Evolutionary conservation across 2,329 filamentous ascomycete species (phyloP).

Genomic region (Fusarium setosum): DNA sequence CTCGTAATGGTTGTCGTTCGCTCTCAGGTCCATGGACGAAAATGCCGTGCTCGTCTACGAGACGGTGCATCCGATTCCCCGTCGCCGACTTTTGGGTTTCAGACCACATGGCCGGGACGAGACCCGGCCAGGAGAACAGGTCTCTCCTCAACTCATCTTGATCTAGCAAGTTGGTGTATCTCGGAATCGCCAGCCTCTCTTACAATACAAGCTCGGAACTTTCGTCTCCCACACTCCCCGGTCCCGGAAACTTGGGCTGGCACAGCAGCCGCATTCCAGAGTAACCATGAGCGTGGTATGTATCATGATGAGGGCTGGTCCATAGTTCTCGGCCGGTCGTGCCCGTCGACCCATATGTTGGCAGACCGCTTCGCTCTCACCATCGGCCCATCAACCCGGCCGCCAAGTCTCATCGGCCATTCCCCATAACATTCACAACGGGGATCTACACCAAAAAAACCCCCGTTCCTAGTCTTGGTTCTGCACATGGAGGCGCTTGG

Average conservation of each 20-base stretch:
- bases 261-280: constrained; percentile 20
- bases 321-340: constrained; percentile 20
- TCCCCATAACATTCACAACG: constrained; percentile 27
- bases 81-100: constrained; percentile 13
- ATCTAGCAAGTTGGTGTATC: constrained; percentile 6
- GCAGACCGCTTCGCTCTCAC: constrained; percentile 19
- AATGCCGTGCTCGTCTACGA: constrained; percentile 27
- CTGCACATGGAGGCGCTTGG: constrained; percentile 6
- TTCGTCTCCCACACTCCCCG: constrained; percentile 2
- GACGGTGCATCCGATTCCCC: constrained; percentile 15
- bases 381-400: constrained; percentile 39
- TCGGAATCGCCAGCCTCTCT: constrained; percentile 2
- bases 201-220: constrained; percentile 9
- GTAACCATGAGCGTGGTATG: constrained; percentile 27
- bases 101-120: constrained; percentile 26
- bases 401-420: constrained; percentile 36
- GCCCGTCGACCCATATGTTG: constrained; percentile 20
- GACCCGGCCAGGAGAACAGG: constrained; percentile 4
- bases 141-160: constrained; percentile 3
- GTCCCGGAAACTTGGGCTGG: constrained; percentile 17
- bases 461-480: constrained; percentile 25
- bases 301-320: constrained; percentile 3
- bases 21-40: constrained; percentile 18
- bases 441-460: constrained; percentile 26
- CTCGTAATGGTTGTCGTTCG: constrained; percentile 19